Base-by-base conservation (phyloP, 176 grass and related monocot species). In the Miscanthus lutarioriparius region DNA sequence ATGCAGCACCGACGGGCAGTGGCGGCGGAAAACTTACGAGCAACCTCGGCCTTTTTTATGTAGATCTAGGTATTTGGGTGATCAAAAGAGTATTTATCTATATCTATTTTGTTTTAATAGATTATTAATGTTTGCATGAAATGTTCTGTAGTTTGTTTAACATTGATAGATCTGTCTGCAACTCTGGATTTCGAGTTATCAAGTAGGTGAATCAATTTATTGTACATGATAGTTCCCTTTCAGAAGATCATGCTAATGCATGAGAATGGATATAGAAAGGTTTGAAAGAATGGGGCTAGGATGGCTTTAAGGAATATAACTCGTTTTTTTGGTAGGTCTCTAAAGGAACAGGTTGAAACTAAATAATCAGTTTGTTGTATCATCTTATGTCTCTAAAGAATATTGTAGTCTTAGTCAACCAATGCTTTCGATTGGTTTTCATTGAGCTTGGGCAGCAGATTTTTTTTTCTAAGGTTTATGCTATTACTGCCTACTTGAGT, bases 371-470 rank as follows among this genome's bases (percentile, higher is more conserved):
- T 37, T 5, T 49, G 65, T 75, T 39, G 14, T 10, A 49, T 16
- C 10, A 48, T 28, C 4, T 56, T 7, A 30, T 26, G 7, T n/a
- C n/a, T n/a, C n/a, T n/a, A 40, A 59, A 26, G 17, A 72, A 1
- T 43, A 27, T 36, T 73, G 9, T 32, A 3, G 28, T 56, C 20
- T 67, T 27, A 30, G 43, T 78, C 8, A 19, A 38, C 37, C 12
- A 56, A 40, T 56, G 19, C 48, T 87, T 67, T 67, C 14, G 23
- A 44, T 77, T 68, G 4, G 35, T 80, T 75, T 45, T 48, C 8
- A 32, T 32, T 23, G 14, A 76, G 2, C 51, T 70, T 77, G 56
- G 27, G 16, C 47, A 80, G 20, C 12, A n/a, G n/a, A n/a, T n/a
- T n/a, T n/a, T n/a, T n/a, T n/a, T n/a, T n/a, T n/a, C n/a, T n/a